Evolutionary conservation across 2,329 filamentous ascomycete species (phyloP), one percentile per base, ranked within the genome.

Genomic region (Fusarium napiforme): DNA sequence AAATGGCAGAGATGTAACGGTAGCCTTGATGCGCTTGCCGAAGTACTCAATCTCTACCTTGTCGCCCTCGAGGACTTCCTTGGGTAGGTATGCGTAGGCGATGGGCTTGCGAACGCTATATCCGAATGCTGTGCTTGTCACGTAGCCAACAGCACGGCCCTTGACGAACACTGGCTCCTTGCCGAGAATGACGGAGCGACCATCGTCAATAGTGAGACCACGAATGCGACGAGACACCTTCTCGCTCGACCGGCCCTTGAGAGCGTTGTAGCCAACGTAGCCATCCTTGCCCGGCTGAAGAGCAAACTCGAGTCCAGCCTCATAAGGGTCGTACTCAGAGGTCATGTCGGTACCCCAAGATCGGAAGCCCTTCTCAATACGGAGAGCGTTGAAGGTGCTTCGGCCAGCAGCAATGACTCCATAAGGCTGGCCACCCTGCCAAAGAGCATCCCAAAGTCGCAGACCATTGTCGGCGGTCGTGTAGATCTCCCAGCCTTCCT

Each of bases 11-110:
- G 81, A 69, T 0, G 82, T 80, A 2, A 91, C 86, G 7, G 88
- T 90, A 1, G 89, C 90, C 56, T 75, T 73, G 59, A 91, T 85
- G 16, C 83, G 82, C 64, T 80, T 81, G 9, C 89, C 88, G 78
- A 92, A 91, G 75, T 92, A 92, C 73, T 90, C 88, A 63, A 92
- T 84, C 75, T 91, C 88, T 1, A 91, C 87, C 1, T 73, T 64
- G 7, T 85, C 82, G 1, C 88, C 88, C 47, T 88, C 85, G 0
- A 60, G 64, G 5, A 90, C 75, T 4, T 72, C 75, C 16, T 78
- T 82, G 0, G 89, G 88, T 18, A 92, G 79, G 81, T 88, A 90
- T 0, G 88, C 86, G 77, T 88, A 91, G 0, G 88, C 89, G 18
- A 91, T 82, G 0, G 90, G 89, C 78, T 87, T 90, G 32, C 87